Conservation (phyloP, 768 basidiomycete genomes). For the Clavaria fumosa region DNA sequence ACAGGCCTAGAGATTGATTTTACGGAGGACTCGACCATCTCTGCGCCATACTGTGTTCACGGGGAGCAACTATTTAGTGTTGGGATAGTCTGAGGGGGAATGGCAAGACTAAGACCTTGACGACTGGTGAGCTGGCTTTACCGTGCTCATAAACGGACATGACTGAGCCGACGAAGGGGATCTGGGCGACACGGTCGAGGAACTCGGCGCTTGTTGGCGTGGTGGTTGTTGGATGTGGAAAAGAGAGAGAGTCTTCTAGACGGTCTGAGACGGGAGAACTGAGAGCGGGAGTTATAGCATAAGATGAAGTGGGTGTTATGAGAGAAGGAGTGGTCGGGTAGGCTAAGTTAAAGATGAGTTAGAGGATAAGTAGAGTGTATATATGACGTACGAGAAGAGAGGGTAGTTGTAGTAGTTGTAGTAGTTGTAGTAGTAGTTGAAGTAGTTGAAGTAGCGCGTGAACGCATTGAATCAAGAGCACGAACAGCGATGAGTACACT, state of each 20-base stretch:
- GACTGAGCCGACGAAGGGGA: slow-evolving; percentile 63
- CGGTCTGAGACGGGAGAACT: slow-evolving; percentile 5
- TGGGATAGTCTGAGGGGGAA: slow-evolving; percentile 9
- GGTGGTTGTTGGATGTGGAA: slow-evolving; percentile 2
- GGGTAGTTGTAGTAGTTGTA: neutral
- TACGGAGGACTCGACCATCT: slow-evolving; percentile 75
- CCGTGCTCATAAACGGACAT: slow-evolving; percentile 65
- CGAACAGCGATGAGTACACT: slow-evolving; percentile 65
- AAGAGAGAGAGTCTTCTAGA: neutral
- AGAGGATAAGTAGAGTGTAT: neutral
- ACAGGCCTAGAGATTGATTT: slow-evolving; percentile 72
- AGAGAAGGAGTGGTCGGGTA: slow-evolving; percentile 4
- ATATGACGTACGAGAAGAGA: no score
- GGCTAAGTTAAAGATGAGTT: neutral
- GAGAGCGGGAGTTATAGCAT: slow-evolving; percentile 9
- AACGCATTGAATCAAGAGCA: slow-evolving; percentile 69
- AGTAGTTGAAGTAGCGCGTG: slow-evolving; percentile 18
- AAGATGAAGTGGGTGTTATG: slow-evolving; percentile 8
- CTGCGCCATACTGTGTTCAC: slow-evolving; percentile 69
- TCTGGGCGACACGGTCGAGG: slow-evolving; percentile 39
- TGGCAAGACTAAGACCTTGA: slow-evolving; percentile 40
- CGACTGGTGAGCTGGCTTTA: slow-evolving; percentile 70
- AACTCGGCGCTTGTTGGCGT: slow-evolving; percentile 19
- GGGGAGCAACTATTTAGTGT: slow-evolving; percentile 7
- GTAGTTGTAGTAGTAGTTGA: neutral